A percentile compares a stretch with the other conserved stretches of the same genome.
Conservation (phyloP, 208 protist genomes). For the Leishmania braziliensis region DNA sequence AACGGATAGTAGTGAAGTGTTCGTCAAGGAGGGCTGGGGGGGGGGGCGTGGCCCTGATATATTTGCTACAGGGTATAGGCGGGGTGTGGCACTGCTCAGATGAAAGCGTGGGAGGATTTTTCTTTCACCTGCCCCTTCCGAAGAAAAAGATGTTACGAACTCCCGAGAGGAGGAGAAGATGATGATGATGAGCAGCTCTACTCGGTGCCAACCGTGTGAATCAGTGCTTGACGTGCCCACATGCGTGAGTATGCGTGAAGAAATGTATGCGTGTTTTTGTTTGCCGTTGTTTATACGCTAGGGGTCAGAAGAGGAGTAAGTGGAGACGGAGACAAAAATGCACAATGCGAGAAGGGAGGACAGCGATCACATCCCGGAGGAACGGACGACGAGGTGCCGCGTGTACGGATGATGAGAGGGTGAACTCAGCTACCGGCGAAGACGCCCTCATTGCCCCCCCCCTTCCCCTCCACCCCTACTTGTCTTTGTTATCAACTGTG, state of each 20-base stretch:
- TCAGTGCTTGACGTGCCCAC: neutral
- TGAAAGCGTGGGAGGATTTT: neutral
- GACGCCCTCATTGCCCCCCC: neutral
- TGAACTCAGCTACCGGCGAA: neutral
- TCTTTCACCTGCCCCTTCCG: neutral
- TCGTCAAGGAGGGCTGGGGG: neutral
- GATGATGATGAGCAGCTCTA: neutral
- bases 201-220: neutral
- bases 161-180: neutral
- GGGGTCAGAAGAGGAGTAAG: neutral
- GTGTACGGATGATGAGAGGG: neutral
- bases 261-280: neutral
- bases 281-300: neutral
- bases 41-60: neutral
- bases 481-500: neutral
- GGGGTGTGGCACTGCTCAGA: neutral
- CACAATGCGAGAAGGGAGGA: too few relatives aligned
- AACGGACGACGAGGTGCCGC: neutral
- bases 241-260: neutral
- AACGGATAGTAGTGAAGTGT: neutral
- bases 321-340: neutral
- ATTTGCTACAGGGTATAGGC: neutral
- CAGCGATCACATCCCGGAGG: neutral
- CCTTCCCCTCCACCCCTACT: neutral
- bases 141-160: neutral